Evolutionary conservation across 106 monocot genomes (phyloP).

Genomic region (Allium cepa): DNA sequence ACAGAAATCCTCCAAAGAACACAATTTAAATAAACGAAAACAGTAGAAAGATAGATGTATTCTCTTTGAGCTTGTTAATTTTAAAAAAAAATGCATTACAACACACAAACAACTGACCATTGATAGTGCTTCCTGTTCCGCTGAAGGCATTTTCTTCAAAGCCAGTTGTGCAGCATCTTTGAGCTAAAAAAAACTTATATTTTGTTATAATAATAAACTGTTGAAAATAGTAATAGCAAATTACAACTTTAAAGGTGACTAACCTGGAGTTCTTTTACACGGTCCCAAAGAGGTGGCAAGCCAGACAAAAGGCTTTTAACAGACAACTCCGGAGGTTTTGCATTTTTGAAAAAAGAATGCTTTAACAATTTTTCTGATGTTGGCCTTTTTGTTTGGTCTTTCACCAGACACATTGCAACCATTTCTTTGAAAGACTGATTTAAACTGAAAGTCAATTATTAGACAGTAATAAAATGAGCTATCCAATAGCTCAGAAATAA

Average conservation of each 20-base stretch:
- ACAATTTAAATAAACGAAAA: neutral
- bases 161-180: slow-evolving; percentile 95
- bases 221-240: neutral
- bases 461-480: slow-evolving; percentile 29
- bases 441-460: slow-evolving; percentile 60
- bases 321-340: slow-evolving; percentile 61
- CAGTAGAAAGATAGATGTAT: neutral
- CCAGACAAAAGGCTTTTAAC: slow-evolving; percentile 63
- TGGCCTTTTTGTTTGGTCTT: slow-evolving; percentile 97
- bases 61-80: neutral
- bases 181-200: slow-evolving; percentile 23
- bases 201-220: neutral
- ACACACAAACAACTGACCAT: slow-evolving; percentile 32
- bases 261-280: slow-evolving; percentile 89
- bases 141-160: slow-evolving; percentile 85
- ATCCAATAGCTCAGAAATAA: slow-evolving; percentile 1
- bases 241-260: slow-evolving; percentile 10
- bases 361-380: slow-evolving; percentile 87
- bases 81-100: neutral
- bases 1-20: neutral
- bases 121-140: slow-evolving; percentile 91
- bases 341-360: slow-evolving; percentile 81
- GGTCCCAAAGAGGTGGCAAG: slow-evolving; percentile 93
- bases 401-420: slow-evolving; percentile 98
- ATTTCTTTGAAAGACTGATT: slow-evolving; percentile 95